Conservation (phyloP, 2,329 filamentous ascomycete genomes). For the Cytospora leucostoma region DNA sequence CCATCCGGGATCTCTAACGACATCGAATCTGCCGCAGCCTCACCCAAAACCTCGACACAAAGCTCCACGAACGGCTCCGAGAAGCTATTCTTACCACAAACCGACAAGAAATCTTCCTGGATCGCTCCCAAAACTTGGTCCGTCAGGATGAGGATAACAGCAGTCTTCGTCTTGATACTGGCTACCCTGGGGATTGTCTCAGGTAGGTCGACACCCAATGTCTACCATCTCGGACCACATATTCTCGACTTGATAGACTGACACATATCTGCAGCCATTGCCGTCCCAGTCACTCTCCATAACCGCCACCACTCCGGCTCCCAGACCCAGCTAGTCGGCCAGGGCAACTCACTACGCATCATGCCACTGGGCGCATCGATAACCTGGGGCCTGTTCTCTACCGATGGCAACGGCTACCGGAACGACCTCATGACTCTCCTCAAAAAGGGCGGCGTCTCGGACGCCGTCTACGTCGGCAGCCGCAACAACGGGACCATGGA, state of each 20-base stretch:
- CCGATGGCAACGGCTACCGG: constrained; percentile 45
- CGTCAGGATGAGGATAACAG: constrained; percentile 21
- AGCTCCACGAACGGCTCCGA: constrained; percentile 13
- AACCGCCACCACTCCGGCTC: constrained; percentile 7
- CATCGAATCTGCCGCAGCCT: not conserved
- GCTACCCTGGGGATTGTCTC: constrained; percentile 16
- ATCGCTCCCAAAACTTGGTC: constrained; percentile 23
- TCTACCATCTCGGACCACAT: not conserved
- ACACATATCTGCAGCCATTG: constrained; percentile 19
- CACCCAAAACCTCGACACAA: not conserved
- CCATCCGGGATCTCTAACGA: not conserved
- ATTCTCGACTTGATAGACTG: not conserved
- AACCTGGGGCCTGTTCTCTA: constrained; percentile 41
- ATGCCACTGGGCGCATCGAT: constrained; percentile 49
- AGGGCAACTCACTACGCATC: constrained; percentile 40
- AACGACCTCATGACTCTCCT: constrained; percentile 37
- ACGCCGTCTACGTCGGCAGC: constrained; percentile 46
- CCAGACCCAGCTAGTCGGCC: constrained; percentile 24
- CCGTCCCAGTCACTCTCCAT: constrained; percentile 17
- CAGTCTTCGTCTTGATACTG: constrained; percentile 11
- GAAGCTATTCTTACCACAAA: not conserved
- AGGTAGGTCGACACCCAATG: constrained; percentile 14
- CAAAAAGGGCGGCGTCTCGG: constrained; percentile 35
- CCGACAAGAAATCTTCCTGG: not conserved
- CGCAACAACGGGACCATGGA: constrained; percentile 42